Base-by-base conservation (phyloP, 805 yeast genomes). In the Candida khao-thaluensis region DNA sequence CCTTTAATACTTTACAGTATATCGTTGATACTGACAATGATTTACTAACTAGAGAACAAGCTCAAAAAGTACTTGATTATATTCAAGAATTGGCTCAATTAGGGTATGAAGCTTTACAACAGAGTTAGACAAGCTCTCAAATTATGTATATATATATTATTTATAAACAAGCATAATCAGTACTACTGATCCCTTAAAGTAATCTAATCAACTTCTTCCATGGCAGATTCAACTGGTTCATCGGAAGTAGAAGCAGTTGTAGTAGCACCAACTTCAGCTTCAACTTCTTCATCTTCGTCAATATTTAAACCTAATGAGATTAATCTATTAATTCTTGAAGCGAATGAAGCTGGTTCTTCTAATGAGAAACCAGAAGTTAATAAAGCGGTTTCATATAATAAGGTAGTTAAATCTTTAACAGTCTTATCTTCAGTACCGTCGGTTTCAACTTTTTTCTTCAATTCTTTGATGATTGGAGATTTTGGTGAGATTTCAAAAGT, bases 391-490 rank as follows among this genome's bases (percentile, higher is more conserved):
- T 93, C 99, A 73, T 81, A 93, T 71, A 93, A 76, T 70, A 93
- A 78, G 54, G 93, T 87, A 52, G 99, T 93, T 71, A 93, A 80
- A 73, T 93, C 96, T 81, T 88, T 88, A 61, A 93, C 98, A 49
- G 96, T 90, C 77, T 95, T 86, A 77, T 95, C 98, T 73, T 88
- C 95, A 52, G 95, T 90, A 72, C 98, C 98, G 60, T 88, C 95
- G 53, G 85, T 82, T 59, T 89, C 98, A 61, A 93, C 97, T 82
- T 91, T 93, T 69, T 84, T 77, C 79, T 82, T 90, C 73, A 93
- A 84, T 74, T 93, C 99, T 76, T 76, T 83, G 71, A 93, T 91
- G 67, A 93, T 93, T 51, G 95, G 72, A 51, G 97, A 90, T 70
- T 79, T 84, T 74, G 99, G 97, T 60, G 98, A 91, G 56, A 93